These are phyloP conservation scores for Rutstroemia sydowiana DNA, from an alignment of 2,329 filamentous ascomycete species.

Conservation along the genomic window DNA sequence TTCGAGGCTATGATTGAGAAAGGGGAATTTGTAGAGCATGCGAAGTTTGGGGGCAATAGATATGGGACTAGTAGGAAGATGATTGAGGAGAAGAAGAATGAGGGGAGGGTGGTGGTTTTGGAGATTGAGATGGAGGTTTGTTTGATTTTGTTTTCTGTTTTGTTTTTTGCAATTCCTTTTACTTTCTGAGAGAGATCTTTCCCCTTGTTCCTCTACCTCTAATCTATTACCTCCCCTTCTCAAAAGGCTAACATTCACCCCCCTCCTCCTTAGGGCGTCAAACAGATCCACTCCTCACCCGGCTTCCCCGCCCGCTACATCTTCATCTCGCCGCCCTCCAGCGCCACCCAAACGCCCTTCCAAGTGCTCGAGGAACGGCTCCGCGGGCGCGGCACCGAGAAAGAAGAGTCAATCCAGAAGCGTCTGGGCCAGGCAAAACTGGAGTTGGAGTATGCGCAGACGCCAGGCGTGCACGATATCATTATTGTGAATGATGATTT, in stretches of 20 bases:
- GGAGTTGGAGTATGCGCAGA: constrained; percentile 67
- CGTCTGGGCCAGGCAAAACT: constrained; percentile 63
- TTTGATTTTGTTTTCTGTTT: background rate
- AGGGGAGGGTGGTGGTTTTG: constrained; percentile 70
- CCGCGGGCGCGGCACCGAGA: constrained; percentile 70
- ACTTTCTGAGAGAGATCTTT: too few species aligned
- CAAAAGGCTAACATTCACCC: background rate
- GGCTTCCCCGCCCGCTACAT: constrained; percentile 62
- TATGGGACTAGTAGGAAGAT: constrained; percentile 81
- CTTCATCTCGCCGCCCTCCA: constrained; percentile 74
- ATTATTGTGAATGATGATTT: constrained; percentile 60
- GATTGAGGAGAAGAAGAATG: constrained; percentile 60
- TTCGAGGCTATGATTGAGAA: constrained; percentile 63
- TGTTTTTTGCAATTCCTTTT: background rate
- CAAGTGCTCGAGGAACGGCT: constrained; percentile 68
- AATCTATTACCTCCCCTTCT: background rate
- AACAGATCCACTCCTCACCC: constrained; percentile 66
- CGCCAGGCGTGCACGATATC: constrained; percentile 57
- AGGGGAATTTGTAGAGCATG: constrained; percentile 75
- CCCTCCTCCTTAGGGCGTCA: constrained; percentile 58
- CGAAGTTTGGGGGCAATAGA: constrained; percentile 75
- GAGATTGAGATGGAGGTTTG: constrained; percentile 94
- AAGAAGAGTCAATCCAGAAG: constrained; percentile 62
- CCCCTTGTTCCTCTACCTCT: too few species aligned
- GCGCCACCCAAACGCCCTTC: constrained; percentile 26